These are phyloP conservation scores for Periconia macrospinosa DNA, from an alignment of 2,329 filamentous ascomycete species.

Conservation along the genomic window DNA sequence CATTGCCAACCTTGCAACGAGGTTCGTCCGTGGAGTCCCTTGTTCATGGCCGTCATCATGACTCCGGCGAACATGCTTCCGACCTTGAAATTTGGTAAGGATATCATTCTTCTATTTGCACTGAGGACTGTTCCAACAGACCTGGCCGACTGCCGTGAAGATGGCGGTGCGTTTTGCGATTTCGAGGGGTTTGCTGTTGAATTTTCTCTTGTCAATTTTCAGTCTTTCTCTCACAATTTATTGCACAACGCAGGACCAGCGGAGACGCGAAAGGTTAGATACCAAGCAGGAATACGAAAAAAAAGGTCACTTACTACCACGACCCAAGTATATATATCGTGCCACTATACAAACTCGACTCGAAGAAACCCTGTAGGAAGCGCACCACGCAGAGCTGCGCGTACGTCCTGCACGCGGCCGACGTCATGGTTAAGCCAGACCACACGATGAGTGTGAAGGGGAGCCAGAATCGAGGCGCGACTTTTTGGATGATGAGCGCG, in stretches of 20 bases:
- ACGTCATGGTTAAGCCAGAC: conserved; percentile 29
- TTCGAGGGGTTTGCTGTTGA: conserved; percentile 20
- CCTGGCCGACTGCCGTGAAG: conserved; percentile 27
- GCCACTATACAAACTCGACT: conserved; percentile 25
- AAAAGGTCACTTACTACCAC: conserved; percentile 31
- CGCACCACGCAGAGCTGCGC: conserved; percentile 21
- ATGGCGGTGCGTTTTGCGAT: conserved; percentile 29
- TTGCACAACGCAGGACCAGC: no score
- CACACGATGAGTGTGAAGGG: conserved; percentile 23
- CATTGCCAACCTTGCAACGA: conserved; percentile 28
- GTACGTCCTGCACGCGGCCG: conserved; percentile 25
- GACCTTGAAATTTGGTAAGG: no score
- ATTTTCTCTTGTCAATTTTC: not conserved
- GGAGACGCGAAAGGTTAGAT: no score
- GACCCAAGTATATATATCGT: conserved; percentile 27
- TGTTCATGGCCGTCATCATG: conserved; percentile 31
- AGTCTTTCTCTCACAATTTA: not conserved
- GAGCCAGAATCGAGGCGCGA: conserved; percentile 26
- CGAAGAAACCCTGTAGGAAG: conserved; percentile 26
- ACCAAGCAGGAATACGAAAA: not conserved
- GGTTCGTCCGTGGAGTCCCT: conserved; percentile 20
- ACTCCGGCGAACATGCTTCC: conserved; percentile 32
- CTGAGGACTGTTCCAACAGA: no score
- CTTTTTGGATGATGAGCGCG: conserved; percentile 24
- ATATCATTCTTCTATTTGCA: no score